Percentiles rank a stretch among this genome's conserved stretches.
These are phyloP conservation scores for Abrus pulchellus DNA, from an alignment of 306 rosid genomes.

Conservation along the genomic window DNA sequence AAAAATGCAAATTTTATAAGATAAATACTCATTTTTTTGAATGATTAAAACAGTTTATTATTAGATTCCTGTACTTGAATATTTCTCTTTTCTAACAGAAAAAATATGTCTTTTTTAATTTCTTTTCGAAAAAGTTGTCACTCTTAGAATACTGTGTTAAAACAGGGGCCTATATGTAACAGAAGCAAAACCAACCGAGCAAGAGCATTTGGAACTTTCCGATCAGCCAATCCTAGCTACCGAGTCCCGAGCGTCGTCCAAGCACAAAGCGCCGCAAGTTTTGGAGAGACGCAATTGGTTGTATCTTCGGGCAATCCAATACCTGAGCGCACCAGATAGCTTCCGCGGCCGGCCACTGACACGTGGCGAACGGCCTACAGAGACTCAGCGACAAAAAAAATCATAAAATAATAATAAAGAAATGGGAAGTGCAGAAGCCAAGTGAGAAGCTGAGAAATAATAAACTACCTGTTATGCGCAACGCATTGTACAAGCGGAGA, in stretches of 20 bases:
- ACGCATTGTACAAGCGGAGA: conserved; percentile 53
- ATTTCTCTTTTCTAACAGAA: too few relatives aligned
- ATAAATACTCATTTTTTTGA: too few relatives aligned
- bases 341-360: not conserved
- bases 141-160: too few relatives aligned
- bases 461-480: conserved; percentile 48
- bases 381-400: not conserved
- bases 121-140: not conserved
- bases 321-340: conserved; percentile 41
- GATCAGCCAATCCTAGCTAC: conserved; percentile 7
- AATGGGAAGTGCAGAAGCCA: not conserved
- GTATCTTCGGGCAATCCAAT: not conserved
- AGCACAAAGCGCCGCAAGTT: not conserved
- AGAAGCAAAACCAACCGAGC: not conserved
- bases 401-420: not conserved
- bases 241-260: not conserved
- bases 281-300: conserved; percentile 34
- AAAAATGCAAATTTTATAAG: too few relatives aligned
- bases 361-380: conserved; percentile 51
- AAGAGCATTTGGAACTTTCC: conserved; percentile 10
- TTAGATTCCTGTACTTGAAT: too few relatives aligned
- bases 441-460: conserved; percentile 3
- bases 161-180: not conserved
- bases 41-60: too few relatives aligned
- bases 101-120: too few relatives aligned